Conservation (phyloP, 192 early-diverging fungal genomes). For the Rhizophagus prolifer region DNA sequence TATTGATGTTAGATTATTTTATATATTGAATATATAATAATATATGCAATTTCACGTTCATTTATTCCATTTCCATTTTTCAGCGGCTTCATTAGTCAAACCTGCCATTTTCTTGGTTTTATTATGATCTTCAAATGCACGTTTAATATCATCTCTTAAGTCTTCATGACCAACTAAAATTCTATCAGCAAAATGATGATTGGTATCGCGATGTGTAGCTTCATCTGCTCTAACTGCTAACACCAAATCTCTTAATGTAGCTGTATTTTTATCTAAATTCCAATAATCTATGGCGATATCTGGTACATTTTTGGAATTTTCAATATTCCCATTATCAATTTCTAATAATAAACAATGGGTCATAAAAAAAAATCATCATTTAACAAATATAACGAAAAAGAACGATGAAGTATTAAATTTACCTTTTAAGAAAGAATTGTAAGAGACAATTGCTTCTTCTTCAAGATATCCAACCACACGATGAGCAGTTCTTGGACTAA, state of each 20-base stretch:
- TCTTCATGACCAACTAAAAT: conserved; percentile 38
- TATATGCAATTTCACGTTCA: background rate
- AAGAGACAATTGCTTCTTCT: conserved; percentile 90
- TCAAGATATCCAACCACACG: conserved; percentile 91
- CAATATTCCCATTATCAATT: conserved; percentile 74
- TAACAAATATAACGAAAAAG: background rate
- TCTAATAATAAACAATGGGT: conserved; percentile 38
- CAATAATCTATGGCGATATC: conserved; percentile 86
- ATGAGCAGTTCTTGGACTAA: conserved; percentile 79
- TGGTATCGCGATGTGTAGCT: conserved; percentile 83
- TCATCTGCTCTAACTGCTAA: conserved; percentile 89
- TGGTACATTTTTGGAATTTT: conserved; percentile 70
- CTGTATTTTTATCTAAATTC: conserved; percentile 64
- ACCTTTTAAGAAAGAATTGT: conserved; percentile 77
- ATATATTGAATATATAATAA: too few species aligned
- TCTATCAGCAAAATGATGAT: conserved; percentile 83
- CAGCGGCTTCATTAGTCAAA: background rate
- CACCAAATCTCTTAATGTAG: conserved; percentile 83
- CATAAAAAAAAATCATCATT: background rate
- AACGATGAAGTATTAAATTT: background rate
- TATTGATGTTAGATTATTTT: too few species aligned
- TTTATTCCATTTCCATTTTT: conserved; percentile 21
- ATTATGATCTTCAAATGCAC: background rate
- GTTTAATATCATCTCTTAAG: conserved; percentile 25
- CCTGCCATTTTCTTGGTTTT: conserved; percentile 14